Evolutionary conservation across 78 protist species (phyloP).

Genomic region (Cavenderia fasciculata): DNA sequence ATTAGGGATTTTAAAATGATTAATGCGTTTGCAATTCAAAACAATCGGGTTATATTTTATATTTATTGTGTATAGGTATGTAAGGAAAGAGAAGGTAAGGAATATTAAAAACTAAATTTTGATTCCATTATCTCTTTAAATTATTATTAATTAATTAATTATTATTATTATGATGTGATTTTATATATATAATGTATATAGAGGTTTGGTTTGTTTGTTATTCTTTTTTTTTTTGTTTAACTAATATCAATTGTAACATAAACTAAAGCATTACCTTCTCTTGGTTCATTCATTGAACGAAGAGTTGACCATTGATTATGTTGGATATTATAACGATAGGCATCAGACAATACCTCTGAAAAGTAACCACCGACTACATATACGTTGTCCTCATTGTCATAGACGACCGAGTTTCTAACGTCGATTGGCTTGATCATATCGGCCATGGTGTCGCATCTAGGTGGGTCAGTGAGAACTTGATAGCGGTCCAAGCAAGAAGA

Average conservation of each 20-base stretch:
- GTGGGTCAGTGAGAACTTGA: background rate
- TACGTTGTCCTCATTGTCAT: constrained; percentile 26
- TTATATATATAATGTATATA: no score
- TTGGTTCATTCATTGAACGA: constrained; percentile 54
- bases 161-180: no score
- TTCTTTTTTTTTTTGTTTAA: no score
- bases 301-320: constrained; percentile 27
- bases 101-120: no score
- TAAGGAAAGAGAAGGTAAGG: no score
- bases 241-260: constrained; percentile 21
- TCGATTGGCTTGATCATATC: constrained; percentile 74
- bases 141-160: no score
- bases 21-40: no score
- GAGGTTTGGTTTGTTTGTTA: no score
- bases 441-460: constrained; percentile 20
- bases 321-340: constrained; percentile 14
- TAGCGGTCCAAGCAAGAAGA: constrained; percentile 30
- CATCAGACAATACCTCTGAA: constrained; percentile 50
- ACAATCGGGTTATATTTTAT: no score
- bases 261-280: constrained; percentile 76
- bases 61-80: no score
- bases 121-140: no score
- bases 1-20: no score
- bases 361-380: constrained; percentile 75
- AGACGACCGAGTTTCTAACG: constrained; percentile 58